phyloP scores from a whole-genome alignment of 306 rosid species.

The Rosa multiflora region DNA sequence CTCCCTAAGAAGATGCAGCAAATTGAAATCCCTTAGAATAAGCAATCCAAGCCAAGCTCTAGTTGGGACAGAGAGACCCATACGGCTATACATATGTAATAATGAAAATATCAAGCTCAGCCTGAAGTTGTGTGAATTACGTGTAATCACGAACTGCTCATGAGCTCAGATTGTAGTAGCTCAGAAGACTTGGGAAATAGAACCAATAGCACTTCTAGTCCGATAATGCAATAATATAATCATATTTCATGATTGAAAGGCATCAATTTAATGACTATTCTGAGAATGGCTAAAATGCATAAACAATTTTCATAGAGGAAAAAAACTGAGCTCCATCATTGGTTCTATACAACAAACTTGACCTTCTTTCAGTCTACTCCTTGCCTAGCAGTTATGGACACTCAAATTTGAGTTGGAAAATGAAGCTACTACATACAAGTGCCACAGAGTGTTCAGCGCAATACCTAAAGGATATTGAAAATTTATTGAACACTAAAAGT shows the following conservation, averaged over 20 bases:
- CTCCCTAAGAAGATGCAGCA: slow-evolving; percentile 9
- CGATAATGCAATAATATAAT: not conserved
- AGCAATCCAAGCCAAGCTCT: not conserved
- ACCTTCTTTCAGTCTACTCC: not conserved
- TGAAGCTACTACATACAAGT: slow-evolving; percentile 1
- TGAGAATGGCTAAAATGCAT: not conserved
- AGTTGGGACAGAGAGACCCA: not conserved
- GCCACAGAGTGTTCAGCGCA: slow-evolving; percentile 2
- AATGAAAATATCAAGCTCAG: not conserved
- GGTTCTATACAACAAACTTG: not conserved
- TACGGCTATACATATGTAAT: not conserved
- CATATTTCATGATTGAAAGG: not conserved
- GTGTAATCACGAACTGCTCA: not conserved
- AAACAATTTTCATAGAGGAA: not conserved
- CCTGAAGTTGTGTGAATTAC: not conserved
- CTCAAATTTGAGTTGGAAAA: not conserved
- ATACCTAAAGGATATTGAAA: slow-evolving; percentile 16
- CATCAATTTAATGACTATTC: not conserved
- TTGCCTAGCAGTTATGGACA: not conserved
- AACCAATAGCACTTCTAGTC: not conserved
- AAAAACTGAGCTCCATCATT: not conserved
- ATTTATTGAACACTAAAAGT: slow-evolving; percentile 18
- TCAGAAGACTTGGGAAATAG: not conserved
- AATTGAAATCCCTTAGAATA: not conserved
- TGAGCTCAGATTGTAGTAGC: not conserved